A percentile compares a stretch with the other conserved stretches of the same genome.
phyloP scores from a whole-genome alignment of 1,284 basidiomycete species.

The Malassezia sp. region DNA sequence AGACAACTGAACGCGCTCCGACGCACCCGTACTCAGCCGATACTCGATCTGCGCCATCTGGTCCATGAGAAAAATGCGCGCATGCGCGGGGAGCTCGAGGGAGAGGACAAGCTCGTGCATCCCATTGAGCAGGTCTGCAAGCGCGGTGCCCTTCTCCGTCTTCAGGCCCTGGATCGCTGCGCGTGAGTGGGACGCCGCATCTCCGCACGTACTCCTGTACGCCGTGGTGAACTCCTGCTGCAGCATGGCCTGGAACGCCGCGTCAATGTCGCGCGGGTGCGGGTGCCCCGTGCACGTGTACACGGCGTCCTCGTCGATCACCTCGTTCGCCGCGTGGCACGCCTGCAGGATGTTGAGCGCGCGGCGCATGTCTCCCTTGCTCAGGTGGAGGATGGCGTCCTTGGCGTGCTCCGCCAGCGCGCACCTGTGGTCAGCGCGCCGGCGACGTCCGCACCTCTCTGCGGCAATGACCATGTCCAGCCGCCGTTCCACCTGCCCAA shows the following conservation, averaged over 20 bases:
- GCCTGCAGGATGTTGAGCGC: constrained; percentile 93
- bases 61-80: constrained; percentile 82
- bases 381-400: constrained; percentile 77
- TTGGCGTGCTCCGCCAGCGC: constrained; percentile 76
- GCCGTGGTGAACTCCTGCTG: constrained; percentile 88
- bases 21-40: constrained; percentile 85
- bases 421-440: constrained; percentile 53
- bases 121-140: constrained; percentile 88
- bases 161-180: constrained; percentile 77
- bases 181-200: background rate
- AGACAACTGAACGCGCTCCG: constrained; percentile 85
- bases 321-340: constrained; percentile 87
- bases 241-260: constrained; percentile 89
- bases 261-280: constrained; percentile 83
- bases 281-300: constrained; percentile 96
- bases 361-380: constrained; percentile 91
- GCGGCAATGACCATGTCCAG: constrained; percentile 67
- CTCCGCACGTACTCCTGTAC: constrained; percentile 65
- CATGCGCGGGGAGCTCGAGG: constrained; percentile 70
- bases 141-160: constrained; percentile 77
- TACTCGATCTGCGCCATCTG: constrained; percentile 68
- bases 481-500: constrained; percentile 70
- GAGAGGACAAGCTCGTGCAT: constrained; percentile 81
- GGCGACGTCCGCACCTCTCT: constrained; percentile 57
- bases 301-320: constrained; percentile 73